These are phyloP conservation scores for Scopulariopsis brevicaulis DNA, from an alignment of 2,329 filamentous ascomycete genomes.

Conservation along the genomic window DNA sequence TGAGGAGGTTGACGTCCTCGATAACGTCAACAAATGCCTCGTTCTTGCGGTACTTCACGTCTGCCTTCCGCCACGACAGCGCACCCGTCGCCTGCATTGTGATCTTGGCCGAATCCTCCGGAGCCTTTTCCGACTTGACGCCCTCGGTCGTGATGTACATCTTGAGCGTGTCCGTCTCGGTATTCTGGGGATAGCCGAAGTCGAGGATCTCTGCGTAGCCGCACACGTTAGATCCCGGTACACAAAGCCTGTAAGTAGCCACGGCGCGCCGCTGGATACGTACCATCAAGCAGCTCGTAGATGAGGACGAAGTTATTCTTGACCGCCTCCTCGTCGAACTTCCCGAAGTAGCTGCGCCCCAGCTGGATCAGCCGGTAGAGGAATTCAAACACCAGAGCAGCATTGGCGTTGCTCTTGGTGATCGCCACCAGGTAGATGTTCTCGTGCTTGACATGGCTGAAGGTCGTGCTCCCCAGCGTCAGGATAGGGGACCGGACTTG, in stretches of 20 bases:
- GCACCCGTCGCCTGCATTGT: conserved; percentile 99
- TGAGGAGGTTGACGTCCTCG: conserved; percentile 95
- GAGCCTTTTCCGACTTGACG: conserved; percentile 78
- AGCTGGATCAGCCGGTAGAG: conserved; percentile 83
- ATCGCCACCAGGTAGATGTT: conserved; percentile 98
- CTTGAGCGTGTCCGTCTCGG: conserved; percentile 95
- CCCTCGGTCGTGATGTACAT: conserved; percentile 99
- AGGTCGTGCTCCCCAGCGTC: conserved; percentile 93
- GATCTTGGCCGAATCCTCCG: conserved; percentile 92
- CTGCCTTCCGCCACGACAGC: conserved; percentile 89
- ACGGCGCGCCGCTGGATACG: conserved; percentile 11
- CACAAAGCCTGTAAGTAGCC: background rate
- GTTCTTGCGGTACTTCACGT: conserved; percentile 99
- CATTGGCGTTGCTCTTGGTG: conserved; percentile 98
- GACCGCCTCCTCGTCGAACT: conserved; percentile 97
- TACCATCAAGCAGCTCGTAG: conserved; percentile 91
- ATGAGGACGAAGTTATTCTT: conserved; percentile 99
- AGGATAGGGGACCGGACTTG: conserved; percentile 96
- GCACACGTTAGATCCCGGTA: background rate
- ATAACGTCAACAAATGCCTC: conserved; percentile 99
- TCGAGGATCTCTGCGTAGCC: conserved; percentile 76
- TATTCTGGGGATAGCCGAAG: conserved; percentile 98
- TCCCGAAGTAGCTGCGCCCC: conserved; percentile 93
- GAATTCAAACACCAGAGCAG: conserved; percentile 95
- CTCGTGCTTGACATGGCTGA: conserved; percentile 98